Conservation (phyloP, 1,139 yeast species). For the Blastobotrys elegans region DNA sequence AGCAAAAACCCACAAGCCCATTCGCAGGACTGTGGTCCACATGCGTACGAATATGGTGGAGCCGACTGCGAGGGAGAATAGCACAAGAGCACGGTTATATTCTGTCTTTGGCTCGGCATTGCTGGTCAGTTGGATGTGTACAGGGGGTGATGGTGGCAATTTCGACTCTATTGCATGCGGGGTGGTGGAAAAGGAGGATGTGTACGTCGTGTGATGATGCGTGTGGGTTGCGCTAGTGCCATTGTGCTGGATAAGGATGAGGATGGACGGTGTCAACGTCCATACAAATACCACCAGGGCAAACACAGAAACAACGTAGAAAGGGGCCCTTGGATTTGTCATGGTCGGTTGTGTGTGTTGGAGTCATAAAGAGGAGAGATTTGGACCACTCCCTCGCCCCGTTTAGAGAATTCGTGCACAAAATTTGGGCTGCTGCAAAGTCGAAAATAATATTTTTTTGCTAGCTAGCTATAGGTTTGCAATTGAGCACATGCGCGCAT, state of each 20-base stretch:
- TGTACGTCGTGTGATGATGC: neutral
- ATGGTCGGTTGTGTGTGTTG: too few species aligned
- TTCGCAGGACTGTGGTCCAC: constrained; percentile 1
- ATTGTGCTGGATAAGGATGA: neutral
- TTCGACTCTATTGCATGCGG: neutral
- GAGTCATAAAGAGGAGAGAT: too few species aligned
- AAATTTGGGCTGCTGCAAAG: too few species aligned
- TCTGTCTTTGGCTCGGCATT: neutral
- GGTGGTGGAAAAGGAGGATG: too few species aligned
- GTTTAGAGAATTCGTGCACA: too few species aligned
- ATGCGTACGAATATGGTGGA: constrained; percentile 7
- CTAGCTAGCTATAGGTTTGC: too few species aligned
- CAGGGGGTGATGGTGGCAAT: too few species aligned
- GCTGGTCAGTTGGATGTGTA: neutral
- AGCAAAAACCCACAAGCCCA: neutral
- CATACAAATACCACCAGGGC: neutral
- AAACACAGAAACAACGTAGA: neutral
- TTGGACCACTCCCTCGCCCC: too few species aligned
- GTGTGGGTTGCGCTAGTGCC: neutral
- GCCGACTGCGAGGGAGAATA: constrained; percentile 7
- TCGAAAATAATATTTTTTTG: too few species aligned
- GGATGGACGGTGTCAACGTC: too few species aligned
- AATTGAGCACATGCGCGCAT: too few species aligned
- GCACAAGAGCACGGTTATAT: constrained; percentile 2
- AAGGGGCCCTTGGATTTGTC: neutral